These are phyloP conservation scores for Coemansia sp. DNA, from an alignment of 192 early-diverging fungal species.

Conservation along the genomic window DNA sequence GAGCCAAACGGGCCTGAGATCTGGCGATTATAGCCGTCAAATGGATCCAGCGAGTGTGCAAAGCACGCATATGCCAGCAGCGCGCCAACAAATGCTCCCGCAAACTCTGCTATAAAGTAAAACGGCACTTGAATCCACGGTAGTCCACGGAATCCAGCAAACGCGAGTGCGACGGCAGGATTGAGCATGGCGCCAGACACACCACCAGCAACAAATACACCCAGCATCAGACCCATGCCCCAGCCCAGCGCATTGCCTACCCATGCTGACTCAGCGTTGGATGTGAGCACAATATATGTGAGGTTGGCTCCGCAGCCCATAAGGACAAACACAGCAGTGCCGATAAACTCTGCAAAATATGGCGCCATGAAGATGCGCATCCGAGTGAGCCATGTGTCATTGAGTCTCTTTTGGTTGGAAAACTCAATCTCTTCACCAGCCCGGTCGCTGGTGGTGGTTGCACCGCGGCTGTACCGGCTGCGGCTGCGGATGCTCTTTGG, in stretches of 20 bases:
- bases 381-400: constrained; percentile 39
- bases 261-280: constrained; percentile 55
- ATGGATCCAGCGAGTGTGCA: constrained; percentile 49
- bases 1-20: constrained; percentile 40
- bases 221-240: constrained; percentile 54
- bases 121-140: constrained; percentile 57
- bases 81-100: constrained; percentile 57
- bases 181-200: constrained; percentile 55
- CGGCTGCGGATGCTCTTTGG: constrained; percentile 10
- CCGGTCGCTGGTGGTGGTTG: constrained; percentile 23
- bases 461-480: constrained; percentile 12
- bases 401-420: constrained; percentile 32
- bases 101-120: constrained; percentile 55
- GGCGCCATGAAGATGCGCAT: constrained; percentile 52
- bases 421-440: constrained; percentile 54
- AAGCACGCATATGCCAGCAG: constrained; percentile 50
- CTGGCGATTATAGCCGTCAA: constrained; percentile 49
- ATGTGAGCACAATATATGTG: constrained; percentile 38
- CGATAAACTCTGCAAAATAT: constrained; percentile 55
- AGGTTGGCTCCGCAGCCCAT: constrained; percentile 51
- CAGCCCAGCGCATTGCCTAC: constrained; percentile 54
- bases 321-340: constrained; percentile 50
- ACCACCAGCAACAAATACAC: constrained; percentile 47
- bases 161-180: constrained; percentile 53
- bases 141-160: constrained; percentile 53